phyloP scores from a whole-genome alignment of 2,329 filamentous ascomycete species.

The Aspergillus versicolor region DNA sequence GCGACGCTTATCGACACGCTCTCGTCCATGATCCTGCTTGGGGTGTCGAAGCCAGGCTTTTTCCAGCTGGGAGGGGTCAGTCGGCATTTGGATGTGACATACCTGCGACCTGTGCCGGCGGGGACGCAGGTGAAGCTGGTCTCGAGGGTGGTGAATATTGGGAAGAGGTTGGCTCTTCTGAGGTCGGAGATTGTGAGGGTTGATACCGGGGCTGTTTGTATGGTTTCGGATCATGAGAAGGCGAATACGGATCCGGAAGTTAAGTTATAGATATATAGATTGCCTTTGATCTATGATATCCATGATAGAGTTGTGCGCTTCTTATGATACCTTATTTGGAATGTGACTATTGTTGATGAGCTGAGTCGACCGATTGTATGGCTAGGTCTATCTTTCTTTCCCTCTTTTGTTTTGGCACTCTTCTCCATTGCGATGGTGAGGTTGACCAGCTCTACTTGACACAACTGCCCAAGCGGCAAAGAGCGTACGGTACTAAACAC shows the following conservation, averaged over 20 bases:
- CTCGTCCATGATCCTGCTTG: slow-evolving; percentile 59
- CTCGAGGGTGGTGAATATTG: slow-evolving; percentile 59
- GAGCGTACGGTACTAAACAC: slow-evolving; percentile 13
- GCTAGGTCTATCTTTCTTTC: not conserved
- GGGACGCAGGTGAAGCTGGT: slow-evolving; percentile 55
- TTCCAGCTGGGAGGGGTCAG: slow-evolving; percentile 65
- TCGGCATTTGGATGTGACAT: slow-evolving; percentile 66
- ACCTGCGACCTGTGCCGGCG: slow-evolving; percentile 60
- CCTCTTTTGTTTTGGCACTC: not conserved
- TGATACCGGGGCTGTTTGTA: slow-evolving; percentile 54
- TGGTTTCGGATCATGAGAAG: slow-evolving; percentile 65
- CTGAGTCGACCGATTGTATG: not conserved
- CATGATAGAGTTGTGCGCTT: not conserved
- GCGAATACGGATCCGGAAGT: slow-evolving; percentile 56
- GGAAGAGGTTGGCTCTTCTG: slow-evolving; percentile 55
- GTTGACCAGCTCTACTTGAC: not conserved
- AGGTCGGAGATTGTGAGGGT: slow-evolving; percentile 56
- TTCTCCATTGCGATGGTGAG: not conserved
- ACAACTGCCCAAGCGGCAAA: slow-evolving; percentile 1
- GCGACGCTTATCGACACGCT: slow-evolving; percentile 68
- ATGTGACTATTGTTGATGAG: not conserved
- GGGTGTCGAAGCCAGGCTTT: slow-evolving; percentile 58
- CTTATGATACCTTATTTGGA: not conserved
- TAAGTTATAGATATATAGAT: slow-evolving; percentile 1
- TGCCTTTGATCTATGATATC: too few relatives aligned